Evolutionary conservation across 2,329 filamentous ascomycete species (phyloP), one percentile per base, ranked within the genome.

Genomic region (Fonsecaea erecta): DNA sequence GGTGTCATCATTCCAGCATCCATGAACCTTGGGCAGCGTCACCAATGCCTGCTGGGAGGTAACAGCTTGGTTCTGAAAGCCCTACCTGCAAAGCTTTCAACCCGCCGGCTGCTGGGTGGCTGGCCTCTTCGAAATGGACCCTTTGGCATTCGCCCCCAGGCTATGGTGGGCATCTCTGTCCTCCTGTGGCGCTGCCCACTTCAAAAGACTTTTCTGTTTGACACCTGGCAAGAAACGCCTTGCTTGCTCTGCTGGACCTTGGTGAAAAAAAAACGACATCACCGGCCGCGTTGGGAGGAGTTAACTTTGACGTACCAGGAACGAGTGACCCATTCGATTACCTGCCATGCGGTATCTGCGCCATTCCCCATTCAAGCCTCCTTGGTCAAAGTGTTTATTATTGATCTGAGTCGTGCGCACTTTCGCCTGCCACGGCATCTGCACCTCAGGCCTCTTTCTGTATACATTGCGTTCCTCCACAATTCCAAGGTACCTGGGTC

Each of bases 401-500:
- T 52, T 61, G 58, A 61, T 53, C 46, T 62, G 52, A 51, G 60
- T 68, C 52, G 66, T 60, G 64, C 59, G 60, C 56, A 61, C 30
- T 67, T 69, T 64, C 61, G 54, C 67, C 64, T 66, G 66, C 61
- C 64, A 69, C 62, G 48, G 64, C 64, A 67, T 58, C 67, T 68
- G 64, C 67, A 68, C 58, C 57, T 55, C 52, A 62, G 65, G 61
- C 65, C 58, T 64, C 65, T 40, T 48, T 48, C 64, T 69, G 67
- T 65, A 67, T 68, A 66, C 62, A 43, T 65, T 69, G 53, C 54
- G 46, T 65, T 60, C 52, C 62, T 53, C 62, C 52, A 56, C 35
- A 57, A 52, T 51, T 53, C 64, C 59, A 59, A 65, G 63, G 60
- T 68, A 66, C 63, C 60, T 68, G 60, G 54, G 56, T 60, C 48